Evolutionary conservation across 257 asterid species (phyloP), one percentile per base, ranked within the genome.

Genomic region (Plantago major): DNA sequence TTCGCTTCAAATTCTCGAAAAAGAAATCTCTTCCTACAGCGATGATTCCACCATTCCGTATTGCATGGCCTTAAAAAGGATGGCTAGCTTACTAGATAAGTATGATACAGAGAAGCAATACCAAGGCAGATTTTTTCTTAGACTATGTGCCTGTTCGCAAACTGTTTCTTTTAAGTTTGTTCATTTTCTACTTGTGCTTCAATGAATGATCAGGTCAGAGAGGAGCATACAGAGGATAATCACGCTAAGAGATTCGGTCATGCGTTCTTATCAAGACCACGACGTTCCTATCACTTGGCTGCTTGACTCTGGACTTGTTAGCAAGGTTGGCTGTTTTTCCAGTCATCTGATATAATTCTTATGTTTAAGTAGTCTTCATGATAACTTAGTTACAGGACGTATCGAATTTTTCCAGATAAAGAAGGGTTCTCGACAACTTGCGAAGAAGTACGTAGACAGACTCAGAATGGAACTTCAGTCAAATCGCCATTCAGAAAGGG

Each of bases 21-120:
- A 15, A 16, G 63, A 58, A 58, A 22, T 58, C 22, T 58, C 40
- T 42, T 58, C 63, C 63, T 58, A 58, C 63, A 42, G 40, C 9
- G 50, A 58, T n/a, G 49, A 58, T 42, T 58, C 49, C 37, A 58
- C 37, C 17, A 18, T 22, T 58, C 28, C 63, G n/a, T 58, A 33
- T 37, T 48, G 30, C 17, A 28, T 58, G 17, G 63, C 63, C 16
- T 58, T 58, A 37, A 58, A 58, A 48, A 58, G 40, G 63, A 58
- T 58, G 63, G 63, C 63, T 12, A 10, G 49, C 28, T 18, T 58
- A 22, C 63, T 58, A 30, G 63, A 58, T 58, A 58, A 58, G 63
- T 58, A 58, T n/a, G 63, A 17, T 12, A 58, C 9, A 5, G 22
- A 16, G 11, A 42, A 42, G 16, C 7, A 38, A 22, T 56, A 40